Conservation (phyloP, 768 basidiomycete species). For the Coprinopsis cinerea region DNA sequence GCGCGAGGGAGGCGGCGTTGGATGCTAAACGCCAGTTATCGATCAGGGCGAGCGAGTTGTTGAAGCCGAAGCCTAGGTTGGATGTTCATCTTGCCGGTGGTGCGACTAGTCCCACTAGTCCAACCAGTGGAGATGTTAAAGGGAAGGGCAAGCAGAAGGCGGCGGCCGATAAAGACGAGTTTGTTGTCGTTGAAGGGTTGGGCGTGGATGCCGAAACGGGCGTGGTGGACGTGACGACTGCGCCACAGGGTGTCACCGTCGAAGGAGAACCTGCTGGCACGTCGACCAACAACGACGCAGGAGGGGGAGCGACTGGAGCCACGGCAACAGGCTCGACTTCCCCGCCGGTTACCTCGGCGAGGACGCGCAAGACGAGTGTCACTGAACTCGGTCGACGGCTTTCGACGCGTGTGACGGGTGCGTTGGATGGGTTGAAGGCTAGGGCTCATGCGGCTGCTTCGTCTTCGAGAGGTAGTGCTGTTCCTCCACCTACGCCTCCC, state of each 20-base stretch:
- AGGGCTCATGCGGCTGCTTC: neutral
- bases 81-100: neutral
- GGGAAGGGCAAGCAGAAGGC: neutral
- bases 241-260: neutral
- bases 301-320: neutral
- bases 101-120: neutral
- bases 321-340: neutral
- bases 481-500: neutral
- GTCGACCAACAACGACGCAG: neutral
- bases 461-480: neutral
- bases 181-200: conserved; percentile 3
- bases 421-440: neutral
- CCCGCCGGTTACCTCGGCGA: neutral
- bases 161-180: too few species aligned
- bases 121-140: neutral
- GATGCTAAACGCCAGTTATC: conserved; percentile 7
- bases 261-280: neutral
- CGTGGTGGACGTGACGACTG: neutral
- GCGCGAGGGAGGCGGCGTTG: conserved; percentile 3
- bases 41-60: conserved; percentile 1
- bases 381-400: conserved; percentile 1
- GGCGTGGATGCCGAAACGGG: neutral
- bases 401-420: conserved; percentile 4
- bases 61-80: conserved; percentile 5
- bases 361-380: neutral